Evolutionary conservation across 331 rosid genomes (phyloP).

Genomic region (Quercus phellos): DNA sequence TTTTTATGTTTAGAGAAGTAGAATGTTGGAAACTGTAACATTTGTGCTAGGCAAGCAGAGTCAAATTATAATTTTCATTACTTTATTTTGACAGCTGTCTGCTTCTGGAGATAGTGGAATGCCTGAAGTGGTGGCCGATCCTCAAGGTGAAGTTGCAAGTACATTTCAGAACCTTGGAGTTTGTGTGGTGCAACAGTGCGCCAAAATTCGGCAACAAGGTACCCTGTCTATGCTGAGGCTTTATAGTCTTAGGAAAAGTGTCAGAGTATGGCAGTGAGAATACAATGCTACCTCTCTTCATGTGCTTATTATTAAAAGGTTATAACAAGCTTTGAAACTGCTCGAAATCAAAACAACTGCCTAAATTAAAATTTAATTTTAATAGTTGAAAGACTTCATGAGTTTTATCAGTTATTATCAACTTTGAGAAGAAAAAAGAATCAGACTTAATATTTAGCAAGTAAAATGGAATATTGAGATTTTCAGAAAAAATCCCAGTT

Average conservation of each 20-base stretch:
- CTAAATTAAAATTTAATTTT: too few relatives aligned
- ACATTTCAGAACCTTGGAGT: slow-evolving; percentile 86
- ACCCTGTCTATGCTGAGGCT: slow-evolving; percentile 11
- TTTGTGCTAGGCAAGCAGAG: slow-evolving; percentile 9
- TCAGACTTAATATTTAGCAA: not conserved
- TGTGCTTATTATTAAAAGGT: not conserved
- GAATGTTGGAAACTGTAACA: slow-evolving; percentile 11
- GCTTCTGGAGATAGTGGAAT: slow-evolving; percentile 96
- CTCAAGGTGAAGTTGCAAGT: slow-evolving; percentile 79
- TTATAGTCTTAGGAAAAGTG: slow-evolving; percentile 15
- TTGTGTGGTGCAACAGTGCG: slow-evolving; percentile 94
- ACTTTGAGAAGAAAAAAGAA: too few relatives aligned
- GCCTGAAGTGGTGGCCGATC: slow-evolving; percentile 95
- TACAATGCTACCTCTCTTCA: not conserved
- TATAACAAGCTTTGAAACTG: not conserved
- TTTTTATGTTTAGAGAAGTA: not conserved
- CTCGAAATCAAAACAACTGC: not conserved
- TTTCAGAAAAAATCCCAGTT: not conserved
- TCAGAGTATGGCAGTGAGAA: not conserved
- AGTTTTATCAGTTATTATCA: not conserved
- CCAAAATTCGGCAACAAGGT: slow-evolving; percentile 99
- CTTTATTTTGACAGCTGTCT: slow-evolving; percentile 56
- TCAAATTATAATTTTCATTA: slow-evolving; percentile 6
- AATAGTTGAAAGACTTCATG: not conserved
- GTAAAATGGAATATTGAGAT: not conserved